Conservation (phyloP, 2,329 filamentous ascomycete genomes). For the Teratosphaeria pseudoeucalypti region DNA sequence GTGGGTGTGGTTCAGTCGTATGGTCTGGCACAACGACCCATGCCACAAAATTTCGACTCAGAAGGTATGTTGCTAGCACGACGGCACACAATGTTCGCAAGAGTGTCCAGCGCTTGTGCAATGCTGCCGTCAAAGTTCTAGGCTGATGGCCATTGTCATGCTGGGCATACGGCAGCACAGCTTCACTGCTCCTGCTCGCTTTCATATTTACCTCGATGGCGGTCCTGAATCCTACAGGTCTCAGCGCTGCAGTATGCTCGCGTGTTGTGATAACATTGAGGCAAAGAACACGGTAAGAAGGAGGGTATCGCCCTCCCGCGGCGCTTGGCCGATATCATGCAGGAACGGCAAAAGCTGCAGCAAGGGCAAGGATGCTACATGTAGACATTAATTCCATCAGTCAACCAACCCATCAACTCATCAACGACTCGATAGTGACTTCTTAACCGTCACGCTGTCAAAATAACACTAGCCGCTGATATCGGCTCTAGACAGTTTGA, state of each 20-base stretch:
- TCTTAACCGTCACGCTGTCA: too few species aligned
- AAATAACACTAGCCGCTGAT: too few species aligned
- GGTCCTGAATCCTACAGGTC: not conserved
- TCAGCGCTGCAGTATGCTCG: not conserved
- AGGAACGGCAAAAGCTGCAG: not conserved
- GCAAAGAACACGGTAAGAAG: not conserved
- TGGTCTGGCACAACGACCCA: not conserved
- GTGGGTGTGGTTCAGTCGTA: not conserved
- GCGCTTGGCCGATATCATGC: not conserved
- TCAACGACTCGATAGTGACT: too few species aligned
- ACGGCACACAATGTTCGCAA: not conserved
- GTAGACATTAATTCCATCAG: not conserved
- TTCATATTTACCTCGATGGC: not conserved
- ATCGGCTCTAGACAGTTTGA: too few species aligned
- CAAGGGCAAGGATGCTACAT: not conserved
- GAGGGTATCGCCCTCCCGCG: not conserved
- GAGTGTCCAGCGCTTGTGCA: not conserved
- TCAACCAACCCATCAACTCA: too few species aligned
- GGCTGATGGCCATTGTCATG: not conserved
- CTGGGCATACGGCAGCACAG: not conserved
- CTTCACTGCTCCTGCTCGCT: not conserved
- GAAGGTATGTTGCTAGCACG: not conserved
- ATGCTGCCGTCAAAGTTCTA: not conserved
- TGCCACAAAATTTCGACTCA: not conserved
- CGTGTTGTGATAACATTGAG: not conserved